Evolutionary conservation across 352 stramenopile species (phyloP).

Genomic region (Elongisporangium undulatum): DNA sequence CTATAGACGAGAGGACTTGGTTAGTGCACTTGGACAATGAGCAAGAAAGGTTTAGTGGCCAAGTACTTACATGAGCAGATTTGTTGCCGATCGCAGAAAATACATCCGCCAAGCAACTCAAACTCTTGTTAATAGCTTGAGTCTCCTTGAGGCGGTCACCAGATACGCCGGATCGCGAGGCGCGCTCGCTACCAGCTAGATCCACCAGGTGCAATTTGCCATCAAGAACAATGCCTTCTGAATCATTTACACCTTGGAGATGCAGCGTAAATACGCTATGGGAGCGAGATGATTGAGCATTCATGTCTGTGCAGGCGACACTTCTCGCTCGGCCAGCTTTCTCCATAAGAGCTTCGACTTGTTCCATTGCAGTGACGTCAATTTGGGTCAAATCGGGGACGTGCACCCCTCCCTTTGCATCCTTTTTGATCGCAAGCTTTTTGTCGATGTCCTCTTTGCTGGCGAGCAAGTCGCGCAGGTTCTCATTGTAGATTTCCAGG

Average conservation of each 20-base stretch:
- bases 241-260: conserved; percentile 80
- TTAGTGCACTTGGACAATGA: neutral
- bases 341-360: conserved; percentile 81
- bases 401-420: conserved; percentile 53
- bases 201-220: conserved; percentile 79
- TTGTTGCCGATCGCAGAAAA: conserved; percentile 97
- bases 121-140: conserved; percentile 98
- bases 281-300: conserved; percentile 71
- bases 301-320: conserved; percentile 94
- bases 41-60: neutral
- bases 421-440: conserved; percentile 70
- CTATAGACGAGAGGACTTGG: conserved; percentile 16
- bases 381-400: conserved; percentile 61
- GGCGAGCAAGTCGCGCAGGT: conserved; percentile 95
- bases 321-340: conserved; percentile 57
- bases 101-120: conserved; percentile 98
- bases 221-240: conserved; percentile 53
- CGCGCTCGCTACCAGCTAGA: conserved; percentile 75
- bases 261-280: conserved; percentile 83
- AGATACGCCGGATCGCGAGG: conserved; percentile 82
- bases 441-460: conserved; percentile 45
- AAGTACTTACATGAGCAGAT: conserved; percentile 82
- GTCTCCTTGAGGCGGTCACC: conserved; percentile 95
- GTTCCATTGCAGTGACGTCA: conserved; percentile 40
- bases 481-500: conserved; percentile 99